Conservation (phyloP, 75 land plant species). For the Sequoia sempervirens region DNA sequence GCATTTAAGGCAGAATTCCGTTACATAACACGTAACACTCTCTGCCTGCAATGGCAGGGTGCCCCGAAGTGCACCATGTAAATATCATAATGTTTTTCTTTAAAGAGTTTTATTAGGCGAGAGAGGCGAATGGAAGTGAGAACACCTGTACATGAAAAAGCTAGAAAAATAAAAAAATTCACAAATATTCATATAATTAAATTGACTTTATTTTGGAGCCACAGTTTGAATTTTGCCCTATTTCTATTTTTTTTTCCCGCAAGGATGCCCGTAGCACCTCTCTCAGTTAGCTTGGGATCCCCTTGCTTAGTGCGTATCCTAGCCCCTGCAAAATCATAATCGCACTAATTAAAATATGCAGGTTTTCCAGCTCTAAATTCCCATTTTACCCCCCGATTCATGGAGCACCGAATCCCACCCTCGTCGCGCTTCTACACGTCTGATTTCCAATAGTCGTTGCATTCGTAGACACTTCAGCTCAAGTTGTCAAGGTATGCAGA, state of each 20-base stretch:
- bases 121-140: no score
- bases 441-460: not conserved
- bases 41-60: no score
- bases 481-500: not conserved
- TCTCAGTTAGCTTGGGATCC: not conserved
- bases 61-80: no score
- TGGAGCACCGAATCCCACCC: not conserved
- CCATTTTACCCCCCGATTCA: not conserved
- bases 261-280: not conserved
- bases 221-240: not conserved
- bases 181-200: not conserved
- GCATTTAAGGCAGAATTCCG: no score
- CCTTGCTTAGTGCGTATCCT: not conserved
- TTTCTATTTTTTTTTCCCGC: not conserved
- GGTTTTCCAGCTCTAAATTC: not conserved
- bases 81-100: no score
- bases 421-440: not conserved
- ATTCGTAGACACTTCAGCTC: not conserved
- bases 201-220: not conserved
- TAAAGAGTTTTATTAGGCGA: no score
- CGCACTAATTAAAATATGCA: not conserved
- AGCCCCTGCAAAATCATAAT: not conserved
- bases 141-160: no score
- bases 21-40: no score
- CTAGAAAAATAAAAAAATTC: no score